Conservation (phyloP, 257 asterid species). For the Solanum chaucha region DNA sequence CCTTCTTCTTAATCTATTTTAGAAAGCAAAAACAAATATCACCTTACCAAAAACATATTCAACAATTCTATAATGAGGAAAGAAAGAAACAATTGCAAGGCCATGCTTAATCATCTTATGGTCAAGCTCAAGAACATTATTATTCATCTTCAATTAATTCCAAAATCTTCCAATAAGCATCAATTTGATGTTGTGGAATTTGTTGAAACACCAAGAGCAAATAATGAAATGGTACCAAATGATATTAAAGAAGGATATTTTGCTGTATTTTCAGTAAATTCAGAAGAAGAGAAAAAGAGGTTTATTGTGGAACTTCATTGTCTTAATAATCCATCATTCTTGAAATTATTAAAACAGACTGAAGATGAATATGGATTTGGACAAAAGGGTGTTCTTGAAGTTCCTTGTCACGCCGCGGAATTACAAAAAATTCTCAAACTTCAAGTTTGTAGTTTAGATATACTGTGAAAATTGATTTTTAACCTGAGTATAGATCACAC, state of each 20-base stretch:
- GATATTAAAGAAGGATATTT: neutral
- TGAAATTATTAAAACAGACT: neutral
- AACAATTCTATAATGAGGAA: neutral
- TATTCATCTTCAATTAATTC: neutral
- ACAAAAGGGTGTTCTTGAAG: too few species aligned
- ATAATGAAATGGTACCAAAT: neutral
- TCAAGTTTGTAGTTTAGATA: neutral
- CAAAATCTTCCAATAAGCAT: neutral
- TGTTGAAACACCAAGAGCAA: neutral
- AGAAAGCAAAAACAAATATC: neutral
- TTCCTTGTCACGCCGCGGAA: neutral
- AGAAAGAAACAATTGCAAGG: neutral
- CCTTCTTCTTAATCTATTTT: neutral
- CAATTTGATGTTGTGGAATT: neutral
- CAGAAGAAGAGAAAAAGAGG: conserved; percentile 10
- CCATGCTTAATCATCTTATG: neutral
- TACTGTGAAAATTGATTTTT: neutral
- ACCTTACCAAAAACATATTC: neutral
- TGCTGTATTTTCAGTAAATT: neutral
- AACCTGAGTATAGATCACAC: neutral
- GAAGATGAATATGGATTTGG: too few species aligned
- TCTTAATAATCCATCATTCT: conserved; percentile 13
- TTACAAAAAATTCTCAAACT: neutral
- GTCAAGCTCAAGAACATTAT: conserved; percentile 1
- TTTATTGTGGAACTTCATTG: conserved; percentile 14